Base-by-base conservation (phyloP, 257 asterid species). In the Craterostigma plantagineum region DNA sequence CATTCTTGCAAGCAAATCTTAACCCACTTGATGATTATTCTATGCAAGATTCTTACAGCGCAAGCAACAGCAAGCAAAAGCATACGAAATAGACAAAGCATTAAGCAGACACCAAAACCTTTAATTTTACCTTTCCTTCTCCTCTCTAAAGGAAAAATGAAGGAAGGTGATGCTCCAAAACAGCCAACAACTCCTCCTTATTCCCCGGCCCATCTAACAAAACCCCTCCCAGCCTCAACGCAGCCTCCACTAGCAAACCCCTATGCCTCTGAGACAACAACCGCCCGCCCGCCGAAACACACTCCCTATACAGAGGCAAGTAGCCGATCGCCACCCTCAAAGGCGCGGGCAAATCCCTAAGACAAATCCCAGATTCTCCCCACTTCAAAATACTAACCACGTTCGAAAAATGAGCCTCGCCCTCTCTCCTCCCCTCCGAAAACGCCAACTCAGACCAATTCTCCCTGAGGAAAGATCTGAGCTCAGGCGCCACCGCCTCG, bases 271-370 rank as follows among this genome's bases (percentile, higher is more conserved):
- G 98, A 0, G 98, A 73, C 37, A 87, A 54, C 66, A 87, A 47
- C 35, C 66, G 42, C 7, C 93, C 91, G 33, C 95, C 93, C 8
- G 72, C 73, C 73, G 64, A 50, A 9, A 76, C 61, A 50, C 90
- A 76, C 52, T 87, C 90, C 50, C 94, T 82, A 59, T 90, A 83
- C 81, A 90, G 63, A 0, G 95, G 92, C 73, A 90, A 68, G 69
- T 90, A 90, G 1, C 86, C 92, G 34, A 90, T 55, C 1, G 87
- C 93, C 54, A 90, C 92, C 64, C 91, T 75, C 58, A 90, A 49
- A 1, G 92, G 93, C n/a, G 73, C 81, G 0, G 98, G 98, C 39
- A 90, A 63, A 51, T 79, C 94, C 62, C 77, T 42, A 51, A 90
- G 54, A 45, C 91, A 62, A 7, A 83, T 74, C 0, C 91, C 81